Evolutionary conservation across 805 yeast genomes (phyloP), one percentile per base, ranked within the genome.

Genomic region (Kodamaea jinghongensis): DNA sequence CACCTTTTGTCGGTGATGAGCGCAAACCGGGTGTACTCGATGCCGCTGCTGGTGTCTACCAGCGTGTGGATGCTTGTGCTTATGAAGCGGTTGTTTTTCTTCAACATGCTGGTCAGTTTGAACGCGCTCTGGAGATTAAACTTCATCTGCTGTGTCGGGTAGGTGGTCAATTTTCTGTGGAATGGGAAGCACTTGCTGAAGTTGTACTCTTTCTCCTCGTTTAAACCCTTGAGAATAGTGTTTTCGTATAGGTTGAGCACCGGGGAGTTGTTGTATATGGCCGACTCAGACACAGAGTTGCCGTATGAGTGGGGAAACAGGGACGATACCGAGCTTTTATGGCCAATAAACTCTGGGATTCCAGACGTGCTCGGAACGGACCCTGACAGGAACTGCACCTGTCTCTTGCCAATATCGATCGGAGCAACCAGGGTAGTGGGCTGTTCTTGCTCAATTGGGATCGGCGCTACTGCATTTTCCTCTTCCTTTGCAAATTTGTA

Each of bases 171-270:
- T 64, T 59, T 81, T 43, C 96, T 71, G 55, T 83, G 86, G 40
- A 80, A 77, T 0, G 97, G 97, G 61, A 87, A 89, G 50, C 91
- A 86, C 51, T 81, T 83, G 4, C 82, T 80, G 57, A 81, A 87
- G 38, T 79, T 71, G 39, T 75, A 70, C 54, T 86, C 96, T 46
- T 81, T 79, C 17, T 56, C 55, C 44, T 66, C 73, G 31, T 55
- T 46, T 35, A 37, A 31, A 10, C 40, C 40, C 29, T 55, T 41
- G 10, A 58, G 33, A 12, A 53, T 34, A 27, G 46, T 53, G 32
- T 49, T 40, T 31, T 55, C 61, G 31, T 50, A 37, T n/a, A 34
- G 17, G 16, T 32, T 20, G 14, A 32, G 28, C 17, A 13, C 36
- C 11, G 8, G 17, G 9, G 36, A 33, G 29, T 25, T 33, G 10